phyloP scores from a whole-genome alignment of 371 early-diverging fungal genomes.

The Parasitella parasitica region DNA sequence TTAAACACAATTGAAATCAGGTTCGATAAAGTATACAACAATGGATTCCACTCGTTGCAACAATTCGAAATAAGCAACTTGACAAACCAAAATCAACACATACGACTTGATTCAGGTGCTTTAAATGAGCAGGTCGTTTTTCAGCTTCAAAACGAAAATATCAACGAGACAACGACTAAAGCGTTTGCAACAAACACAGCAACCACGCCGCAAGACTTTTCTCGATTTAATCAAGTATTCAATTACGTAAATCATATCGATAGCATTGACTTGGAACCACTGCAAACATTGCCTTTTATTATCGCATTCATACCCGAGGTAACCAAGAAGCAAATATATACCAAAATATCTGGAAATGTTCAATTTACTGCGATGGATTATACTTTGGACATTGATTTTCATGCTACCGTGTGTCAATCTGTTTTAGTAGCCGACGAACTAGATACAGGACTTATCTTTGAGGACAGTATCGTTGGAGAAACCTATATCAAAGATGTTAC shows the following conservation, averaged over 20 bases:
- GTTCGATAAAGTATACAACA: constrained; percentile 66
- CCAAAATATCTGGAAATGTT: neutral
- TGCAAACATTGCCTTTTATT: constrained; percentile 58
- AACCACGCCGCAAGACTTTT: constrained; percentile 53
- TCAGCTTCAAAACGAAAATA: constrained; percentile 80
- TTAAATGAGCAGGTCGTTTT: constrained; percentile 73
- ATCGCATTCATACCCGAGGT: constrained; percentile 68
- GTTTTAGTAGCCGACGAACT: constrained; percentile 82
- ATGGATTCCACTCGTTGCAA: constrained; percentile 72
- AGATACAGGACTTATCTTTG: constrained; percentile 81
- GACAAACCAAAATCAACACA: constrained; percentile 41
- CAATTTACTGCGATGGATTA: neutral
- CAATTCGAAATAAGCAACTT: constrained; percentile 66
- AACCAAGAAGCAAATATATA: constrained; percentile 3
- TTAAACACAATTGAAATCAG: neutral
- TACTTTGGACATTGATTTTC: constrained; percentile 29
- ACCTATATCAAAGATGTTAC: constrained; percentile 83
- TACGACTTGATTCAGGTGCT: constrained; percentile 65
- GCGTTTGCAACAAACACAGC: constrained; percentile 51
- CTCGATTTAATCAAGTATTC: constrained; percentile 79
- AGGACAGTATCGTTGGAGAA: constrained; percentile 81
- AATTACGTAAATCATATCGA: constrained; percentile 78
- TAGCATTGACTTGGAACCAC: constrained; percentile 56
- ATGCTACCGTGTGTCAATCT: constrained; percentile 75
- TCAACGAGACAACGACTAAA: constrained; percentile 19